Conservation (phyloP, 768 basidiomycete genomes). For the Inosperma sp. region DNA sequence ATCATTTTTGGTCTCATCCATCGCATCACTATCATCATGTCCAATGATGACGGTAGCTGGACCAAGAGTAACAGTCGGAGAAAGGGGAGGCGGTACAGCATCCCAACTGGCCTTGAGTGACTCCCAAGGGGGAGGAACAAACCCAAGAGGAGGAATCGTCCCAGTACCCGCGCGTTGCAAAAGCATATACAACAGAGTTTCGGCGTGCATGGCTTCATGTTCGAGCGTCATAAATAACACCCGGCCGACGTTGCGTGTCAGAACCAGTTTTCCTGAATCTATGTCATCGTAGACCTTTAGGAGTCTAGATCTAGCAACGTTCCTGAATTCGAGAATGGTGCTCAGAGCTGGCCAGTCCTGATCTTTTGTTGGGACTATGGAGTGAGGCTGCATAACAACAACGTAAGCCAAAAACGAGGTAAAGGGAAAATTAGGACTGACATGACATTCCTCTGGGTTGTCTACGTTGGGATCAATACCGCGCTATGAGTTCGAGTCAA, state of each 20-base stretch:
- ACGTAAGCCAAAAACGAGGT: neutral
- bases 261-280: constrained; percentile 40
- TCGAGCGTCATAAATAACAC: constrained; percentile 89
- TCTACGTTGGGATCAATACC: constrained; percentile 96
- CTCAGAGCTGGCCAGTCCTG: constrained; percentile 83
- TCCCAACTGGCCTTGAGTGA: constrained; percentile 48
- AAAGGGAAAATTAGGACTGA: constrained; percentile 32
- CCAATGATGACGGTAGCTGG: constrained; percentile 63
- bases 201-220: constrained; percentile 85
- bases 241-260: constrained; percentile 67
- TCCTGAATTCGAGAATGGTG: constrained; percentile 70
- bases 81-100: constrained; percentile 38
- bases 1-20: constrained; percentile 46
- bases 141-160: constrained; percentile 74
- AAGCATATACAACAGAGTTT: constrained; percentile 95
- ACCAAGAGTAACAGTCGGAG: constrained; percentile 50
- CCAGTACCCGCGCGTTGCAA: constrained; percentile 75
- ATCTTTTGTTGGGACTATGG: constrained; percentile 72
- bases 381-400: constrained; percentile 60
- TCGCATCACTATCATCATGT: constrained; percentile 75
- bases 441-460: constrained; percentile 82
- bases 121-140: constrained; percentile 69
- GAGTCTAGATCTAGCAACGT: constrained; percentile 73
- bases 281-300: constrained; percentile 69
- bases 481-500: constrained; percentile 48